Evolutionary conservation across 2,329 filamentous ascomycete genomes (phyloP), one percentile per base, ranked within the genome.

Genomic region (Trichophyton schoenleinii): DNA sequence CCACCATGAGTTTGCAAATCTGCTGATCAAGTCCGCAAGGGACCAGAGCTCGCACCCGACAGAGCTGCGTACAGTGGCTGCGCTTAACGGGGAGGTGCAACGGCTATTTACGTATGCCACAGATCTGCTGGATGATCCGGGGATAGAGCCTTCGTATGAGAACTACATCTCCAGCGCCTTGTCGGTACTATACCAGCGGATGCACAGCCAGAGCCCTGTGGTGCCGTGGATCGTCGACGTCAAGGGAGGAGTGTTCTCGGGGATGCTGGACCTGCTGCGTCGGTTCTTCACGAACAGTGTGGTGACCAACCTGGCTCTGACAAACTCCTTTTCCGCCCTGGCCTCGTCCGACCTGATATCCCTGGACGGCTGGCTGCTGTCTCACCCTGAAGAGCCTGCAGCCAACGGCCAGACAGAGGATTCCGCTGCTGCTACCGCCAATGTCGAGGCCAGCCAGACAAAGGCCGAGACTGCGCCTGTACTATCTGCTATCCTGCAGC

Each of bases 261-360:
- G 78, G 20, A 67, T 86, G 18, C 63, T 80, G n/a, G 71, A 70
- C 49, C 80, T 92, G 6, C 74, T 99, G 9, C 81, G 87, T 52
- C 86, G 81, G 0, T 99, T 97, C 69, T 90, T 96, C 67, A 81
- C 89, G 3, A 99, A 99, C 68, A 87, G 90, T 2, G 85, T 97
- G 2, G 90, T 96, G 67, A 91, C 88, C 2, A 99, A 99, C 67
- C 77, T 99, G 2, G 88, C 87, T 0, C 79, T 96, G 1, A 97
- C 92, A 0, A 89, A 95, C 68, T 83, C 88, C 0, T 79, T 97
- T 49, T 82, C 95, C 31, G 87, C 89, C 66, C 79, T 99, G 46
- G 88, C 88, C 9, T 85, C 88, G 0, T 97, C 94, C 67, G 88
- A 90, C 4, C 88, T 89, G 64, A 87, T 96, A 69, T 84, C 86